Evolutionary conservation across 176 grass and related monocot genomes (phyloP).

Genomic region (Ananas comosus): DNA sequence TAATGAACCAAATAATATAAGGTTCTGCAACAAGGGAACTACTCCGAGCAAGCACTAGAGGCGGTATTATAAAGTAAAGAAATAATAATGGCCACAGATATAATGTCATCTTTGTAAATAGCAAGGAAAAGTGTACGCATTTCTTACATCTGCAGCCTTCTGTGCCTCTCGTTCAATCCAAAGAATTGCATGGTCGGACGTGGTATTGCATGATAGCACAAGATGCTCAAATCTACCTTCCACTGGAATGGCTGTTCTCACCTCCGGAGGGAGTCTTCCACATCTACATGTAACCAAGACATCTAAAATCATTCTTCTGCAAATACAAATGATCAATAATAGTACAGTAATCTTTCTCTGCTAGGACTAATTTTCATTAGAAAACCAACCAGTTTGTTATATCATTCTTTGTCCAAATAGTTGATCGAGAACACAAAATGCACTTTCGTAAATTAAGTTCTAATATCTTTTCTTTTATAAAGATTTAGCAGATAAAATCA

Average conservation of each 20-base stretch:
- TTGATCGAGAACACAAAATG: too few species aligned
- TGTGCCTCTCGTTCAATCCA: slow-evolving; percentile 85
- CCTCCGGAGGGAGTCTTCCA: slow-evolving; percentile 84
- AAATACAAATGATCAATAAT: neutral
- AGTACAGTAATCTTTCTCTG: slow-evolving; percentile 1
- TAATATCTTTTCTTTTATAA: too few species aligned
- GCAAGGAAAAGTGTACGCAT: slow-evolving; percentile 2
- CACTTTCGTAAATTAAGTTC: too few species aligned
- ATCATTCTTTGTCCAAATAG: too few species aligned
- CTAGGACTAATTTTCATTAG: neutral
- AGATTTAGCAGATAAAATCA: too few species aligned
- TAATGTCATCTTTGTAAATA: neutral
- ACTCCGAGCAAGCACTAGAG: too few species aligned
- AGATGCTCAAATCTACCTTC: slow-evolving; percentile 95
- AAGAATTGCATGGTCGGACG: slow-evolving; percentile 87
- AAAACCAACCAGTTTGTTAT: neutral
- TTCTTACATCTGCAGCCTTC: slow-evolving; percentile 66
- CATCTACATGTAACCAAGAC: slow-evolving; percentile 38
- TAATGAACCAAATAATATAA: neutral
- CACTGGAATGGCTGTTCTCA: slow-evolving; percentile 93
- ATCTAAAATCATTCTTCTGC: neutral
- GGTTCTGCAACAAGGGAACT: neutral
- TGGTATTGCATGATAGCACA: slow-evolving; percentile 92
- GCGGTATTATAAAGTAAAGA: neutral
- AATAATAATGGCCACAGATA: too few species aligned